Percentiles rank a stretch among this genome's conserved stretches.
Conservation (phyloP, 805 yeast genomes). For the Trichomonascus vanleenenianus region DNA sequence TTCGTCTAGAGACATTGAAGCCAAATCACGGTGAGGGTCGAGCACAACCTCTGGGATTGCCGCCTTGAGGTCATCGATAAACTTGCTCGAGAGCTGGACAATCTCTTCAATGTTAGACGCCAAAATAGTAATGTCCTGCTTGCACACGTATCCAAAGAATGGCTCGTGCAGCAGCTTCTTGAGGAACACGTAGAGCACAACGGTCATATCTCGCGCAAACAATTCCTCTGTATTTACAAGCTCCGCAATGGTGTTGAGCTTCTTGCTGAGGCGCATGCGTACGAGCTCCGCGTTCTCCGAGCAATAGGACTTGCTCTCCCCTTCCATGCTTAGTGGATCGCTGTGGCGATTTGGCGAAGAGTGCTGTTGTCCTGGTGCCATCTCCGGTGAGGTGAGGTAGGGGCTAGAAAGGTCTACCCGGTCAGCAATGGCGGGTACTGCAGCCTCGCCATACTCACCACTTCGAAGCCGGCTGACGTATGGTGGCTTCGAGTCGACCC, state of each 20-base stretch:
- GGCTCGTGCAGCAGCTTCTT: constrained; percentile 20
- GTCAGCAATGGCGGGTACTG: too few species aligned
- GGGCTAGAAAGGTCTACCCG: too few species aligned
- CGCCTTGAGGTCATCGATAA: constrained; percentile 24
- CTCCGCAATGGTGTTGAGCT: constrained; percentile 29
- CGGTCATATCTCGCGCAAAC: constrained; percentile 32
- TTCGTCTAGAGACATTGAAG: not conserved
- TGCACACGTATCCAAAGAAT: constrained; percentile 20
- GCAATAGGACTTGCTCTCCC: not conserved
- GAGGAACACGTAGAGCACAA: constrained; percentile 27
- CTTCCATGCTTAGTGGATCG: too few species aligned
- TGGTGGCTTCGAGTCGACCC: too few species aligned
- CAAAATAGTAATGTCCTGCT: constrained; percentile 20
- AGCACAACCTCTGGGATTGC: constrained; percentile 25
- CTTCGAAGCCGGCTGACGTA: too few species aligned
- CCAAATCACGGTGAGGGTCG: constrained; percentile 7
- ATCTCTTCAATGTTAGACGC: constrained; percentile 30
- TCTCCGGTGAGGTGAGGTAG: too few species aligned
- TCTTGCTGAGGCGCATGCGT: constrained; percentile 14
- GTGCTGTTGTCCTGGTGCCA: too few species aligned
- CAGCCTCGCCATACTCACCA: too few species aligned
- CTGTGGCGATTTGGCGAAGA: too few species aligned
- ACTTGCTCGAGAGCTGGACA: constrained; percentile 23
- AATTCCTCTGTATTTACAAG: constrained; percentile 31
- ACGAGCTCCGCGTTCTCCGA: not conserved